Evolutionary conservation across 306 rosid species (phyloP), one percentile per base, ranked within the genome.

Genomic region (Quercus wislizeni): DNA sequence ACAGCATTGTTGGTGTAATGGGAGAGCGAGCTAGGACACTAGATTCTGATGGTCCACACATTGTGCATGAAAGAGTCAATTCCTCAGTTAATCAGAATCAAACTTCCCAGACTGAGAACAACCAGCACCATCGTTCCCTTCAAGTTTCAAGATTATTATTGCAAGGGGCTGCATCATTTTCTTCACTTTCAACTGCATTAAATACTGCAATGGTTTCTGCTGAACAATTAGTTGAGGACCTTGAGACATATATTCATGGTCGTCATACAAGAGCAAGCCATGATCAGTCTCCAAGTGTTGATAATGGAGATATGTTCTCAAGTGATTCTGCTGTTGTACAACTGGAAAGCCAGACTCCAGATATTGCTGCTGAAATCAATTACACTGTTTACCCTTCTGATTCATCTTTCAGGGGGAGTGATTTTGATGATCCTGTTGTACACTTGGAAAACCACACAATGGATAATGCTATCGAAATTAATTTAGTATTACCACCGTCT

Each of bases 141-240:
- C 86, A 75, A 14, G 76, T 88, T 76, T 87, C 94, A 51, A 87
- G 93, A 79, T 73, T 87, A 84, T 74, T 84, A 35, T 28, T 55
- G 62, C 87, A 90, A 82, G 86, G 86, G 71, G 89, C 88, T 71
- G 83, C 89, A 76, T 88, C 96, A 18, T 86, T 91, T 74, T 85
- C 98, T 19, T 81, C 92, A 62, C 89, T 91, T 52, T 85, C 95
- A 31, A 86, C 91, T 21, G 92, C 90, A 25, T 61, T 93, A 74
- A 86, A 86, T 79, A 84, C 98, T 72, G 92, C 94, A 46, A 74
- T 88, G 89, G 80, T 80, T 80, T 82, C 92, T 68, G 92, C 91
- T 19, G 92, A 87, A 76, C 85, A 90, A 84, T 74, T 91, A 70
- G 89, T 85, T 49, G 90, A 88, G 80, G 92, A 86, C 82, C 94